Evolutionary conservation across 768 basidiomycete genomes (phyloP).

Genomic region (Mycena alexandri): DNA sequence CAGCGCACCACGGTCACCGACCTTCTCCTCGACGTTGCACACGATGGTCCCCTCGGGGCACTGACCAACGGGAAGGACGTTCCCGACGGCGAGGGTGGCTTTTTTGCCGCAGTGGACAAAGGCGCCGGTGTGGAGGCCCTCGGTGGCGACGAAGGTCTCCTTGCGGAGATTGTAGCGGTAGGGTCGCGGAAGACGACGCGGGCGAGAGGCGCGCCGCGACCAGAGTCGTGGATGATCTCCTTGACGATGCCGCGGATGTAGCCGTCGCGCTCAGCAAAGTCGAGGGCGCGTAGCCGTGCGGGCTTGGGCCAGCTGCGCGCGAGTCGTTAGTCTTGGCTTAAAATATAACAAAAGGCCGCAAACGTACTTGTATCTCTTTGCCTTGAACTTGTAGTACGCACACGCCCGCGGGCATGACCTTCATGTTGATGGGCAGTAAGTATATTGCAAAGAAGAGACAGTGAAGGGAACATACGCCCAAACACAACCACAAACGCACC

Average conservation of each 20-base stretch:
- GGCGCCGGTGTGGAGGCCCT: slow-evolving; percentile 98
- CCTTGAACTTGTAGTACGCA: too few relatives aligned
- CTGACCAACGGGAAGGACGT: slow-evolving; percentile 93
- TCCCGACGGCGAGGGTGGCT: slow-evolving; percentile 93
- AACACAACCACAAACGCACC: slow-evolving; percentile 11
- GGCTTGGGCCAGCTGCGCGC: too few relatives aligned
- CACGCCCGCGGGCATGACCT: too few relatives aligned
- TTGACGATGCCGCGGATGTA: slow-evolving; percentile 98
- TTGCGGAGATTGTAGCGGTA: slow-evolving; percentile 99
- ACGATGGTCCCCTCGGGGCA: slow-evolving; percentile 99
- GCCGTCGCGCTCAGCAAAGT: slow-evolving; percentile 98
- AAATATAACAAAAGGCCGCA: too few relatives aligned
- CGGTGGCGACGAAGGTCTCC: slow-evolving; percentile 98
- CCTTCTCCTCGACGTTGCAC: slow-evolving; percentile 99
- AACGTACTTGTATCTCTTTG: too few relatives aligned
- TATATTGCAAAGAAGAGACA: too few relatives aligned
- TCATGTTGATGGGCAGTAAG: too few relatives aligned
- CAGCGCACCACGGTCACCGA: slow-evolving; percentile 97
- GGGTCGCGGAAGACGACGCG: slow-evolving; percentile 99
- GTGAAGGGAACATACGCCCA: too few relatives aligned
- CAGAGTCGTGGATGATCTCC: slow-evolving; percentile 99
- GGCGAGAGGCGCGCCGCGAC: slow-evolving; percentile 99
- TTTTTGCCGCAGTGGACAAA: slow-evolving; percentile 99
- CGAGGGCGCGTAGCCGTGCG: slow-evolving; percentile 92
- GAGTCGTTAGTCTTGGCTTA: too few relatives aligned